Base-by-base conservation (phyloP, 2,329 filamentous ascomycete genomes). In the Colletotrichum sp. region DNA sequence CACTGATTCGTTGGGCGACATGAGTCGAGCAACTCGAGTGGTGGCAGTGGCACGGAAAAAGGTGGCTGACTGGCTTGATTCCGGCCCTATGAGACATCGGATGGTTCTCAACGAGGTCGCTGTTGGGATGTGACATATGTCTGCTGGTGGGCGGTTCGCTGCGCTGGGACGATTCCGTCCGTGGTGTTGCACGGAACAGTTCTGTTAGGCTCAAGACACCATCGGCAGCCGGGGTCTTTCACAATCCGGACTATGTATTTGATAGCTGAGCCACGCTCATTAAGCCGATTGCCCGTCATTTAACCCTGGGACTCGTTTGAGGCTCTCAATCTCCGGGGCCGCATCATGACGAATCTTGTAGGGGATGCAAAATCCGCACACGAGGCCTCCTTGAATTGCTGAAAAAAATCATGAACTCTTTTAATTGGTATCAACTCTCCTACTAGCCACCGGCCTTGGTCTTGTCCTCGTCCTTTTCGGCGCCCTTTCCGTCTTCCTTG, bases 401-500 rank as follows among this genome's bases (percentile, higher is more conserved):
- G 36, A 30, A 61, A 24, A 28, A 28, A 56, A 65, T 61, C 55
- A 75, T 60, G 26, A 52, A 34, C 48, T 62, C 24, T 76, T 73
- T 73, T 48, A 71, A 65, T 76, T 73, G 64, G 65, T 75, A 75
- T 75, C 66, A 67, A 71, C 15, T 71, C 55, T 62, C 43, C 24
- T 3, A 36, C 80, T 75, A 83, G 26, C 79, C 82, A 64, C 82
- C 81, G 4, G 83, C 79, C 77, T 84, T 82, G 66, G 83, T 82
- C 36, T 82, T 81, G 38, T 84, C 85, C 77, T 87, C 86, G 60
- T 81, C 81, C 64, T 85, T 84, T 75, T 85, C 82, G 65, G 83
- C 82, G 58, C 82, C 83, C 74, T 85, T 84, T 67, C 88, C 92
- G 77, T 92, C 91, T 52, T 94, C 93, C 84, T 96, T 97, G 76